Percentiles rank a stretch among this genome's conserved stretches.
phyloP scores from a whole-genome alignment of 176 grass and related monocot genomes.

The Thalia dealbata region DNA sequence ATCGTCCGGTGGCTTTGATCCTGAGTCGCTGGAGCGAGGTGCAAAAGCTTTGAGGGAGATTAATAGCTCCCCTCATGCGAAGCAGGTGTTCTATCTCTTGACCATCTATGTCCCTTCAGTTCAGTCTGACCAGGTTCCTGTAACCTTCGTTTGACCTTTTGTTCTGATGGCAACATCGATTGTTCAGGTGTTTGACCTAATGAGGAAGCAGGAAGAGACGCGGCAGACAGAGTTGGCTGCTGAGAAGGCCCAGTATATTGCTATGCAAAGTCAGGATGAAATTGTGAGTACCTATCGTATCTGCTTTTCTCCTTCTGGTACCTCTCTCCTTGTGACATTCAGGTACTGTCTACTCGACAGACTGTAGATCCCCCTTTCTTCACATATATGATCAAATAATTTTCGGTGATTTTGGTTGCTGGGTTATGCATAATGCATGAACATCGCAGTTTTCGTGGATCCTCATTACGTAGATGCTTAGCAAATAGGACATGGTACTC shows the following conservation, averaged over 20 bases:
- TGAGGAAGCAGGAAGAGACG: conserved; percentile 72
- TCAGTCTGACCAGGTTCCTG: conserved; percentile 1
- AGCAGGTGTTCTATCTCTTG: conserved; percentile 44
- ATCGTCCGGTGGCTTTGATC: conserved; percentile 44
- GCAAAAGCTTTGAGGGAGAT: conserved; percentile 55
- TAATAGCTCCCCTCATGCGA: conserved; percentile 51
- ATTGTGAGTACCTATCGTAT: conserved; percentile 35
- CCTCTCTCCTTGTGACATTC: background rate
- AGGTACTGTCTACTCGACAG: background rate
- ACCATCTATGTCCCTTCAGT: conserved; percentile 12
- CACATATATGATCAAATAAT: background rate
- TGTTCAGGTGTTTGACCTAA: conserved; percentile 63
- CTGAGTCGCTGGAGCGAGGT: conserved; percentile 51
- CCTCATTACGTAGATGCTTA: background rate
- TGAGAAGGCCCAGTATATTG: conserved; percentile 38
- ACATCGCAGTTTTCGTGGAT: background rate
- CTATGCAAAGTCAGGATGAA: conserved; percentile 31
- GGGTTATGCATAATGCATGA: background rate
- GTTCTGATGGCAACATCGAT: background rate
- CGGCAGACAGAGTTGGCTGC: conserved; percentile 41
- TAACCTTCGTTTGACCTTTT: background rate
- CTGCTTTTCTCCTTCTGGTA: background rate
- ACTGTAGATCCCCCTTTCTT: background rate
- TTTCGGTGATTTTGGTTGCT: background rate
- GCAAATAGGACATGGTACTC: background rate